Evolutionary conservation across 2,329 filamentous ascomycete genomes (phyloP).

Genomic region (Phialophora verrucosa): DNA sequence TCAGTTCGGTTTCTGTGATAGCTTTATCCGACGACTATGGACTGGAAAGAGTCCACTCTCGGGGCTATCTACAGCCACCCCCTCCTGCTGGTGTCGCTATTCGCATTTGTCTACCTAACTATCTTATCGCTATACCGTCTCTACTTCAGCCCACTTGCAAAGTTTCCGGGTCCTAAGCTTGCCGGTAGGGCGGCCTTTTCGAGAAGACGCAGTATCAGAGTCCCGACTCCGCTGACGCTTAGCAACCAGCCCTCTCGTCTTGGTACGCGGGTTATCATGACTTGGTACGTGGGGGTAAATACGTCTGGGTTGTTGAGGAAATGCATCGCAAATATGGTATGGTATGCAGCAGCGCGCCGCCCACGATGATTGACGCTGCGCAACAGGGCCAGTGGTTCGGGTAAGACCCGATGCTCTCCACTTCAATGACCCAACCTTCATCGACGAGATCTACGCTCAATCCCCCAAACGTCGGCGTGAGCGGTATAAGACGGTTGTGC

Average conservation of each 20-base stretch:
- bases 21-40: neutral
- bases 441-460: slow-evolving; percentile 7
- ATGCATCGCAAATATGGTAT: slow-evolving; percentile 6
- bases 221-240: neutral
- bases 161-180: slow-evolving; percentile 1
- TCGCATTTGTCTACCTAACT: neutral
- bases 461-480: slow-evolving; percentile 6
- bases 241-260: slow-evolving; percentile 1
- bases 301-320: slow-evolving; percentile 8
- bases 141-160: slow-evolving; percentile 2
- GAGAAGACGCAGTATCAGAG: neutral
- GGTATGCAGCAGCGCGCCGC: neutral
- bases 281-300: neutral
- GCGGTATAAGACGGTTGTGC: slow-evolving; percentile 6
- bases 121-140: neutral
- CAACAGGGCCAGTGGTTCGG: slow-evolving; percentile 3
- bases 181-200: neutral
- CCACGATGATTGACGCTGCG: neutral
- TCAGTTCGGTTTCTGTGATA: neutral
- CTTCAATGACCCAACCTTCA: slow-evolving; percentile 4
- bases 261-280: slow-evolving; percentile 10
- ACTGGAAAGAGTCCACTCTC: neutral
- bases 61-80: neutral
- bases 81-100: neutral
- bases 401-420: slow-evolving; percentile 6